Evolutionary conservation across 2,329 filamentous ascomycete genomes (phyloP).

Genomic region (Stenocarpella maydis): DNA sequence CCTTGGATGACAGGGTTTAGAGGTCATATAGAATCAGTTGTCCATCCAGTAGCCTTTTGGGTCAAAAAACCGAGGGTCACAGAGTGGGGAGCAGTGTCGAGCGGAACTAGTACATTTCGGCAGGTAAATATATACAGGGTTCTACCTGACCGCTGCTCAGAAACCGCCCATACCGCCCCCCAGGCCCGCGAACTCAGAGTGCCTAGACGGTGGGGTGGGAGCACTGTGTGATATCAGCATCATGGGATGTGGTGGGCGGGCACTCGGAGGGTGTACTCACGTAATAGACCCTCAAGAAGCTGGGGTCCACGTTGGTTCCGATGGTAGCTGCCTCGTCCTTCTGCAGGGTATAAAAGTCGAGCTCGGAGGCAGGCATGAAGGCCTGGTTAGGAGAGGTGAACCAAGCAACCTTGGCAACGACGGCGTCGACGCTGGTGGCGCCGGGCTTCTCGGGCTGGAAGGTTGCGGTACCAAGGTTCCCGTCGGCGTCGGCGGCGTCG

Average conservation of each 20-base stretch:
- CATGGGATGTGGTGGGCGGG: neutral
- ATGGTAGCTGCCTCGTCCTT: slow-evolving; percentile 8
- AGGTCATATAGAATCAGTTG: too few relatives aligned
- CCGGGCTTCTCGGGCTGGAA: slow-evolving; percentile 22
- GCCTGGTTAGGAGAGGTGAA: slow-evolving; percentile 19
- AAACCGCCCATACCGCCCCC: neutral
- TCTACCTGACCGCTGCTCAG: neutral
- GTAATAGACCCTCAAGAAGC: slow-evolving; percentile 31
- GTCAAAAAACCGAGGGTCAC: too few relatives aligned
- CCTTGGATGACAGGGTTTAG: too few relatives aligned
- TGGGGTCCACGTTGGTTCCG: slow-evolving; percentile 21
- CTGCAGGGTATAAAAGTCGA: slow-evolving; percentile 18
- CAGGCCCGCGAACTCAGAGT: too few relatives aligned
- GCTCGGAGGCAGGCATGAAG: slow-evolving; percentile 19
- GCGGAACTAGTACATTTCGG: neutral
- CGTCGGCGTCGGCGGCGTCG: slow-evolving; percentile 18
- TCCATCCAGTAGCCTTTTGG: too few relatives aligned
- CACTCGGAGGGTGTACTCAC: neutral
- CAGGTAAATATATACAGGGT: neutral
- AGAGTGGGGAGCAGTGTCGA: neutral
- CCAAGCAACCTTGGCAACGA: slow-evolving; percentile 26
- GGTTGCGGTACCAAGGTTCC: slow-evolving; percentile 23
- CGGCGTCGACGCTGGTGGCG: slow-evolving; percentile 8
- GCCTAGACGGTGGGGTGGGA: neutral
- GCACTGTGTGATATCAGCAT: neutral